Percentiles rank a stretch among this genome's conserved stretches.
Conservation (phyloP, 495 filamentous ascomycete species). For the Podospora fimiseda region DNA sequence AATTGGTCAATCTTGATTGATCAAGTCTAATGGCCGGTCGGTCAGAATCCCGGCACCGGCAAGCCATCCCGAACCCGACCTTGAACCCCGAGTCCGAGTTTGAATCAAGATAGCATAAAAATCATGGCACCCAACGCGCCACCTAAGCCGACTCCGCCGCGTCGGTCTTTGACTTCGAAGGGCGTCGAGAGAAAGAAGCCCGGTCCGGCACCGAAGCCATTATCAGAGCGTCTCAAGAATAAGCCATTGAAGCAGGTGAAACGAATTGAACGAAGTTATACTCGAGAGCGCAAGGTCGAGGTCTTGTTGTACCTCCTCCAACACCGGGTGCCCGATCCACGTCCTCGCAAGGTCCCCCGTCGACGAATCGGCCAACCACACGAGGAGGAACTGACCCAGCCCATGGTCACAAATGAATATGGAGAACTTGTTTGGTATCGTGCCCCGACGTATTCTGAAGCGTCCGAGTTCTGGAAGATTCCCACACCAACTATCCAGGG, state of each 20-base stretch:
- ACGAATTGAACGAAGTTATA: slow-evolving; percentile 20
- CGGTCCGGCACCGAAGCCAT: slow-evolving; percentile 18
- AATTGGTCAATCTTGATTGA: neutral
- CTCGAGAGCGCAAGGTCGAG: slow-evolving; percentile 25
- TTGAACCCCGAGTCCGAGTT: too few species aligned
- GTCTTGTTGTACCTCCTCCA: slow-evolving; percentile 23
- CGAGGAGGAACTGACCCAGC: slow-evolving; percentile 4
- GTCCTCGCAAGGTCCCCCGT: slow-evolving; percentile 10
- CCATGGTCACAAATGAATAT: neutral
- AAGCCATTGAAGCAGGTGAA: slow-evolving; percentile 16
- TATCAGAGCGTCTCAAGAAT: slow-evolving; percentile 13
- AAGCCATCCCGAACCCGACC: too few species aligned
- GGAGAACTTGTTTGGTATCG: slow-evolving; percentile 19
- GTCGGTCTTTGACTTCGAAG: slow-evolving; percentile 10
- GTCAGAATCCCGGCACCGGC: neutral
- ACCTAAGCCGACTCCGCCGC: neutral
- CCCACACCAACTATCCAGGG: slow-evolving; percentile 21
- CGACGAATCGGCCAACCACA: slow-evolving; percentile 21
- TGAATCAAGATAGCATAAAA: too few species aligned
- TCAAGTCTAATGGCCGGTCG: neutral
- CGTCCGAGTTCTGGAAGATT: slow-evolving; percentile 21
- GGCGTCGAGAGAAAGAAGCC: slow-evolving; percentile 10
- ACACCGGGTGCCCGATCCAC: slow-evolving; percentile 17
- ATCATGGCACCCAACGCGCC: slow-evolving; percentile 3
- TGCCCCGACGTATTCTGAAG: slow-evolving; percentile 23